Conservation (phyloP, 257 asterid genomes). For the Nicotiana attenuata region DNA sequence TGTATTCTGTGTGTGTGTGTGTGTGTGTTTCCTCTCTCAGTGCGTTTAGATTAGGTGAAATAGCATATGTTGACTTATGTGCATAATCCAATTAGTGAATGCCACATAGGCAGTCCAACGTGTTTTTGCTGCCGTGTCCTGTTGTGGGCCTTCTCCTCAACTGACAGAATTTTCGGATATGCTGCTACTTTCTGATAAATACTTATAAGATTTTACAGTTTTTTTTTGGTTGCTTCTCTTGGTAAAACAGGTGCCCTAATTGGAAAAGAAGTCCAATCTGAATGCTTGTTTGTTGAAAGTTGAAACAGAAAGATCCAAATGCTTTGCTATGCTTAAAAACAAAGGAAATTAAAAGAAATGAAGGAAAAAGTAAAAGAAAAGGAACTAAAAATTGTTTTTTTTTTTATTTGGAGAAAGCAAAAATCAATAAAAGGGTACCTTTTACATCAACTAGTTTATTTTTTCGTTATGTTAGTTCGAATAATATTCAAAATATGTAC, state of each 20-base stretch:
- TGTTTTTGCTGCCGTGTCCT: slow-evolving; percentile 5
- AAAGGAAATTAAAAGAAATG: neutral
- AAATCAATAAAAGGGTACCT: too few relatives aligned
- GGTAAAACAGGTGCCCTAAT: neutral
- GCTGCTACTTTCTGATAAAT: neutral
- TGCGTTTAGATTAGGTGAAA: neutral
- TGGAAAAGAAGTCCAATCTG: neutral
- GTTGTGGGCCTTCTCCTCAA: neutral
- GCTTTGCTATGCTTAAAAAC: neutral
- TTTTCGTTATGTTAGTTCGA: too few relatives aligned
- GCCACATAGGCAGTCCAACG: neutral
- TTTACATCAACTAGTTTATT: too few relatives aligned
- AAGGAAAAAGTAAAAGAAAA: neutral
- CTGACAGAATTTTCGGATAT: neutral
- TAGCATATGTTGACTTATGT: slow-evolving; percentile 10
- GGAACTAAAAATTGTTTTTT: too few relatives aligned
- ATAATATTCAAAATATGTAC: too few relatives aligned
- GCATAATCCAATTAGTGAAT: neutral
- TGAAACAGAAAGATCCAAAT: neutral
- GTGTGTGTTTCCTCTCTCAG: neutral
- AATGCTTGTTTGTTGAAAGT: too few relatives aligned
- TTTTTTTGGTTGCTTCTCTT: neutral
- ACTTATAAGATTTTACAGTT: neutral
- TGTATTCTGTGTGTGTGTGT: neutral
- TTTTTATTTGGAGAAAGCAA: too few relatives aligned